Base-by-base conservation (phyloP, 139 green algal species). In the Coccomyxa sp. region DNA sequence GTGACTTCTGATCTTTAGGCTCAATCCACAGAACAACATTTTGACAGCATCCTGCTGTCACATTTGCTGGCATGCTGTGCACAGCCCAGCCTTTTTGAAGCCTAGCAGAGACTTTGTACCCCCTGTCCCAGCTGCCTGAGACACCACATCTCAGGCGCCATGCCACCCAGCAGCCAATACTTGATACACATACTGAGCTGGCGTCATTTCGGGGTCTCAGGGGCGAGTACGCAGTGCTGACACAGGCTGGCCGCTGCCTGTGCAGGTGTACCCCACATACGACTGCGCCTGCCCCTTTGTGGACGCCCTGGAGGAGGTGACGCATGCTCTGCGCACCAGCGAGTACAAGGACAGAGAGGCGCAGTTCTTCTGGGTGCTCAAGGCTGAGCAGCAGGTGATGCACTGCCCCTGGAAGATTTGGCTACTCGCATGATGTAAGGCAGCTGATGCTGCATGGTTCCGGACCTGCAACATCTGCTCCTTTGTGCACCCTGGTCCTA, bases 201-300 rank as follows among this genome's bases (percentile, higher is more conserved):
- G n/a, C n/a, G n/a, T n/a, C n/a, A n/a, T n/a, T n/a, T n/a, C n/a
- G n/a, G n/a, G n/a, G n/a, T n/a, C n/a, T n/a, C n/a, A n/a, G n/a
- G n/a, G n/a, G n/a, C n/a, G n/a, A n/a, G n/a, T n/a, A n/a, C n/a
- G n/a, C n/a, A n/a, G 44, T 27, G 14, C 14, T 58, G 14, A 14
- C 44, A 58, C 14, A 22, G 27, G 50, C 50, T 64, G 2, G 18
- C 33, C 12, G 70, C 70, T 41, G 24, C 33, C n/a, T 71, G n/a
- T 71, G 64, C 88, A 98, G 90, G 85, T 94, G 69, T 99, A 99
- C 87, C 97, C 97, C 71, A 99, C 96, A 7, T 99, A 99, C 83
- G 97, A 99, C 90, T 98, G 91, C 82, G 96, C 97, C 9, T 99
- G 96, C 88, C 96, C 96, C 12, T 99, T 96, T 83, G 93, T 98